Evolutionary conservation across 441 rosid species (phyloP).

Genomic region (Macaranga tanarius): DNA sequence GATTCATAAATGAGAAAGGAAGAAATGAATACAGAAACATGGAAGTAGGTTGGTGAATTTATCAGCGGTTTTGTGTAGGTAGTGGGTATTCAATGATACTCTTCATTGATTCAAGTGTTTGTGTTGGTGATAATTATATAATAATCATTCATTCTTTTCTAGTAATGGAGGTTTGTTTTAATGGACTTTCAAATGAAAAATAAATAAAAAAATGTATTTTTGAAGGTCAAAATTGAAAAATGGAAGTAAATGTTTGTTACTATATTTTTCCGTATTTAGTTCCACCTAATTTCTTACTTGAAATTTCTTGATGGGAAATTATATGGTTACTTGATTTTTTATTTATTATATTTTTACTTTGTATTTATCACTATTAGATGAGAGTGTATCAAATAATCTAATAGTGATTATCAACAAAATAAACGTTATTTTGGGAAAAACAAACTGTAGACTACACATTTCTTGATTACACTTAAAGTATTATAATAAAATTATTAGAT

Average conservation of each 20-base stretch:
- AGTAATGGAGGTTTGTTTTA: not conserved
- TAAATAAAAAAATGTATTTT: no score
- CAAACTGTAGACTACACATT: no score
- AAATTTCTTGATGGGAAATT: no score
- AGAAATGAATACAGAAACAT: slow-evolving; percentile 20
- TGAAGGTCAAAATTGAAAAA: not conserved
- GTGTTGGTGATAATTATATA: slow-evolving; percentile 1
- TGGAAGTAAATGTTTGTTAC: not conserved
- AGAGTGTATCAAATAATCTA: no score
- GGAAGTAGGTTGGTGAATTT: slow-evolving; percentile 35
- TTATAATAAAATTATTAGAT: no score
- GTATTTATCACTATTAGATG: no score
- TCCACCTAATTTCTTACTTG: not conserved
- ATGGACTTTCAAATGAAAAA: not conserved
- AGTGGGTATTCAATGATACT: slow-evolving; percentile 43
- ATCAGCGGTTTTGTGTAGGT: slow-evolving; percentile 30
- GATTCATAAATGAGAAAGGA: slow-evolving; percentile 40
- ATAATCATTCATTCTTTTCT: not conserved
- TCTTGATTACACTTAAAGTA: no score
- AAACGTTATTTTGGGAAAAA: no score
- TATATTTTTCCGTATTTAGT: not conserved
- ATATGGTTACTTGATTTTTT: no score
- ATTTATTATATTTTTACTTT: no score
- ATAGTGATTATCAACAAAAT: no score
- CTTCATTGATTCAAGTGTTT: slow-evolving; percentile 7